These are phyloP conservation scores for Galeopsis tetrahit DNA, from an alignment of 257 asterid species.

Conservation along the genomic window DNA sequence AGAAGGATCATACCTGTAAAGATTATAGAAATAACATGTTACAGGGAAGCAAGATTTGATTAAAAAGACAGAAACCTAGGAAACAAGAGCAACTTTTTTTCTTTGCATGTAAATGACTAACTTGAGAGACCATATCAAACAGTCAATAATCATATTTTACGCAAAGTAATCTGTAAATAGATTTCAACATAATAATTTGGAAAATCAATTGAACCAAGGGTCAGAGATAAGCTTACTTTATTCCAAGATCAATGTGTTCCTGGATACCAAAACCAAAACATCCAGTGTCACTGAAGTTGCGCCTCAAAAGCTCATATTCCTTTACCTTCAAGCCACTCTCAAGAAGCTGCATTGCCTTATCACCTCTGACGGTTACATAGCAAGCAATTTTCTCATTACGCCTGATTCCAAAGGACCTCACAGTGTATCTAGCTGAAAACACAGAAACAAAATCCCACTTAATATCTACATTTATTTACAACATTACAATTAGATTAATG, in stretches of 20 bases:
- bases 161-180: not conserved
- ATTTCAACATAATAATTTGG: not conserved
- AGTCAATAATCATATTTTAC: not conserved
- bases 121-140: not conserved
- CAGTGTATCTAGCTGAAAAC: conserved; percentile 49
- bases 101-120: not conserved
- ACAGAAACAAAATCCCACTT: conserved; percentile 3
- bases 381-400: conserved; percentile 55
- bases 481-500: not conserved
- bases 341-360: conserved; percentile 52
- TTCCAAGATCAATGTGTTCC: conserved; percentile 57
- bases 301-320: conserved; percentile 49
- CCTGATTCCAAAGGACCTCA: conserved; percentile 56
- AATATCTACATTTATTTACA: not conserved
- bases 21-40: not conserved
- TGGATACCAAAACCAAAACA: conserved; percentile 53
- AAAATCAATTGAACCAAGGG: not conserved
- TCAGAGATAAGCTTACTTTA: conserved; percentile 37
- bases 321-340: conserved; percentile 56
- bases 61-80: not conserved
- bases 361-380: conserved; percentile 55
- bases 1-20: conserved; percentile 50
- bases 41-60: not conserved
- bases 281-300: conserved; percentile 54
- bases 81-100: not conserved